Percentiles rank a stretch among this genome's conserved stretches.
These are phyloP conservation scores for Trichoderma koningii DNA, from an alignment of 2,329 filamentous ascomycete species.

Conservation along the genomic window DNA sequence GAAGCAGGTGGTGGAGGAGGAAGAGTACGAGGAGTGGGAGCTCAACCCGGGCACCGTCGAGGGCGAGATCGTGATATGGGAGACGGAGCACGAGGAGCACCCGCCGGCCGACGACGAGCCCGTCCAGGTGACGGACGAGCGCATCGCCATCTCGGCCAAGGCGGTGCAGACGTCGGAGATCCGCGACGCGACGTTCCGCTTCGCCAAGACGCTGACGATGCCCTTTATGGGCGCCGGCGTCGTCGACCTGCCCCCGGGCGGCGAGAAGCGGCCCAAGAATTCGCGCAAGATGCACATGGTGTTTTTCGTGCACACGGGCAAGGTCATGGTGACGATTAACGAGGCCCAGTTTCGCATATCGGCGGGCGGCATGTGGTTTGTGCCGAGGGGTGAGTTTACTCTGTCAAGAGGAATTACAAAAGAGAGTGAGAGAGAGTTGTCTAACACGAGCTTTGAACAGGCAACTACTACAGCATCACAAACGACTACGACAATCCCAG, in stretches of 20 bases:
- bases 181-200: conserved; percentile 73
- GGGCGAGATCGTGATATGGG: conserved; percentile 66
- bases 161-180: conserved; percentile 62
- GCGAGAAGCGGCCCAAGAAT: conserved; percentile 88
- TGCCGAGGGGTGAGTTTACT: conserved; percentile 77
- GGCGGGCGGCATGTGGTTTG: conserved; percentile 89
- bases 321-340: conserved; percentile 77
- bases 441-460: conserved; percentile 48
- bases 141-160: conserved; percentile 57
- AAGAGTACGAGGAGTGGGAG: conserved; percentile 71
- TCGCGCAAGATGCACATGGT: conserved; percentile 95
- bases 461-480: conserved; percentile 88
- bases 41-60: conserved; percentile 62
- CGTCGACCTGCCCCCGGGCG: conserved; percentile 81
- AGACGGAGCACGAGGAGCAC: conserved; percentile 56
- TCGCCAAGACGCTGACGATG: conserved; percentile 81
- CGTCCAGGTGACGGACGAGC: conserved; percentile 56
- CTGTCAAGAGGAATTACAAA: no score
- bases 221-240: conserved; percentile 89
- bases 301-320: conserved; percentile 85
- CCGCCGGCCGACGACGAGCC: conserved; percentile 59
- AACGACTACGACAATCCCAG: conserved; percentile 75
- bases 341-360: conserved; percentile 78
- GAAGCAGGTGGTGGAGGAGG: conserved; percentile 51
- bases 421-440: not conserved